These are phyloP conservation scores for Phytophthora sp. DNA, from an alignment of 352 stramenopile genomes.

Conservation along the genomic window DNA sequence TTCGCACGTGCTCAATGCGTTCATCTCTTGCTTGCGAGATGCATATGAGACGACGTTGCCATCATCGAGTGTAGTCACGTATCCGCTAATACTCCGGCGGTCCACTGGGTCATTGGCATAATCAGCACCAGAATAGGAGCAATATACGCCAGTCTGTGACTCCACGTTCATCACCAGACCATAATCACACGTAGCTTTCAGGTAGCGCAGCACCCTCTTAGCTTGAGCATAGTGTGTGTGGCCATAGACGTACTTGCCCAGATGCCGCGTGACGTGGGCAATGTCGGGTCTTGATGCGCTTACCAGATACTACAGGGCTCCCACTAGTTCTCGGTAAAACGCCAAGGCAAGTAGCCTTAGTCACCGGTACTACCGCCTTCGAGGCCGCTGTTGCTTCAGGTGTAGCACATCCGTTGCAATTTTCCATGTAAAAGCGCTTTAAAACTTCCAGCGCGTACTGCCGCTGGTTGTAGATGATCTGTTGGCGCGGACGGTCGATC, in stretches of 20 bases:
- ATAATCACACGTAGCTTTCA: conserved; percentile 18
- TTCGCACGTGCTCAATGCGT: conserved; percentile 5
- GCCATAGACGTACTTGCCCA: conserved; percentile 4
- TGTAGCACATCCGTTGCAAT: not conserved
- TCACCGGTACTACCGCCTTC: too few species aligned
- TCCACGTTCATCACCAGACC: conserved; percentile 9
- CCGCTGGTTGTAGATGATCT: conserved; percentile 1
- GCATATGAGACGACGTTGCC: conserved; percentile 3
- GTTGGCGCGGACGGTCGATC: not conserved
- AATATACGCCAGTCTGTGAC: too few species aligned
- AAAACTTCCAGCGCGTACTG: conserved; percentile 2
- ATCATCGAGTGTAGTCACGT: conserved; percentile 1
- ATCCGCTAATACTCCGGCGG: not conserved
- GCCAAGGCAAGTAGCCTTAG: too few species aligned
- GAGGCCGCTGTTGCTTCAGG: conserved; percentile 1
- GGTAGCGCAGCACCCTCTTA: conserved; percentile 7
- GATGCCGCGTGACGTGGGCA: not conserved
- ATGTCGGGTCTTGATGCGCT: conserved; percentile 9
- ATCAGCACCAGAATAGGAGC: conserved; percentile 2
- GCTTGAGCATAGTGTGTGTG: too few species aligned
- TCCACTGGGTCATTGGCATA: not conserved
- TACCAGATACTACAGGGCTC: too few species aligned
- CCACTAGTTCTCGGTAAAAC: too few species aligned
- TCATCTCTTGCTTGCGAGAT: conserved; percentile 3
- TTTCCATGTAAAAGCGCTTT: conserved; percentile 1